Percentiles rank a stretch among this genome's conserved stretches.
Conservation (phyloP, 257 asterid genomes). For the Knoxia roxburghii region DNA sequence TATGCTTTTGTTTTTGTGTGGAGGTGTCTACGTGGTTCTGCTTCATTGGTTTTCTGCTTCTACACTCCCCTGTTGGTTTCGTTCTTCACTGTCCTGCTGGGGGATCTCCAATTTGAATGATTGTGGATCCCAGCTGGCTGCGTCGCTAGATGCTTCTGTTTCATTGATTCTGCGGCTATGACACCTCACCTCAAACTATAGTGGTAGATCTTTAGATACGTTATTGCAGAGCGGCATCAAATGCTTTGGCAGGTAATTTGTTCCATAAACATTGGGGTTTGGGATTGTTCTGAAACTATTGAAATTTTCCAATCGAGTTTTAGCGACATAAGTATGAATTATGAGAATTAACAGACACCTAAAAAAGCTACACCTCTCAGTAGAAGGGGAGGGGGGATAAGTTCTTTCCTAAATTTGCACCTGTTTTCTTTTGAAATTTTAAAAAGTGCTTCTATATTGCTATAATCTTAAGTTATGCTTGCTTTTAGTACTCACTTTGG, state of each 20-base stretch:
- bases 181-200: slow-evolving; percentile 50
- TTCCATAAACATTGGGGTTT: slow-evolving; percentile 31
- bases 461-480: neutral
- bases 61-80: slow-evolving; percentile 71
- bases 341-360: neutral
- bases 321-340: neutral
- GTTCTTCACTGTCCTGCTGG: slow-evolving; percentile 67
- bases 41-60: slow-evolving; percentile 91
- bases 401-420: neutral
- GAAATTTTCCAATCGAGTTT: neutral
- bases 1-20: slow-evolving; percentile 75
- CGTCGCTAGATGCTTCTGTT: slow-evolving; percentile 79
- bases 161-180: slow-evolving; percentile 66
- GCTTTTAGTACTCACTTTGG: neutral
- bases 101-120: slow-evolving; percentile 86
- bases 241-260: slow-evolving; percentile 61
- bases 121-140: slow-evolving; percentile 85
- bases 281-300: slow-evolving; percentile 18
- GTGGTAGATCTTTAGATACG: slow-evolving; percentile 47
- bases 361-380: neutral
- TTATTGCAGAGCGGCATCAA: slow-evolving; percentile 51
- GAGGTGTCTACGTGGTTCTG: slow-evolving; percentile 90
- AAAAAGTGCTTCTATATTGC: too few relatives aligned
- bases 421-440: neutral
- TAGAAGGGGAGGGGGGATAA: neutral